phyloP scores from a whole-genome alignment of 495 filamentous ascomycete species.

The Lentithecium fluviatile region DNA sequence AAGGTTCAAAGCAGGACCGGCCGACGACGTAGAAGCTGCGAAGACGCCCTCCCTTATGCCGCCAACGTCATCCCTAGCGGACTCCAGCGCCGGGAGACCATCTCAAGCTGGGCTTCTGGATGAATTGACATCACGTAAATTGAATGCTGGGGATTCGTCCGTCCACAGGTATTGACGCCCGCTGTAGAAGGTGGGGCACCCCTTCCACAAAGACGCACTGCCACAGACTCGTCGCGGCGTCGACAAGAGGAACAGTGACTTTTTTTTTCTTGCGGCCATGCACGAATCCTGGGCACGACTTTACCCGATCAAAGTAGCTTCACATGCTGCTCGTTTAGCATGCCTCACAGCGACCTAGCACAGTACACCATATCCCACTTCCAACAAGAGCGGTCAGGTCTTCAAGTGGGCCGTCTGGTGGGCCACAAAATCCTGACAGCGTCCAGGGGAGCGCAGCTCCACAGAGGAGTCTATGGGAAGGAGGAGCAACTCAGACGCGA shows the following conservation, averaged over 20 bases:
- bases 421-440: too few relatives aligned
- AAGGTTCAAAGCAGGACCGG: too few relatives aligned
- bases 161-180: neutral
- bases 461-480: too few relatives aligned
- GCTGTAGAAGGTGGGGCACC: too few relatives aligned
- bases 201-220: neutral
- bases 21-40: too few relatives aligned
- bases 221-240: neutral
- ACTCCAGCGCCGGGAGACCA: neutral
- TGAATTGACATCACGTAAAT: neutral
- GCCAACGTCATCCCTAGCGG: neutral
- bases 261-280: neutral
- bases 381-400: too few relatives aligned
- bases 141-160: neutral
- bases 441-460: too few relatives aligned
- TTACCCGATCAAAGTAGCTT: neutral
- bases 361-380: too few relatives aligned
- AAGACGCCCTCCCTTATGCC: neutral
- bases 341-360: too few relatives aligned
- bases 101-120: neutral
- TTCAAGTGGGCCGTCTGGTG: too few relatives aligned
- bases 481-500: too few relatives aligned
- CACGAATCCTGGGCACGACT: neutral
- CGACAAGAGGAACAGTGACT: too few relatives aligned
- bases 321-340: neutral